Evolutionary conservation across 257 asterid species (phyloP), one percentile per base, ranked within the genome.

Genomic region (Gentiana macrophylla): DNA sequence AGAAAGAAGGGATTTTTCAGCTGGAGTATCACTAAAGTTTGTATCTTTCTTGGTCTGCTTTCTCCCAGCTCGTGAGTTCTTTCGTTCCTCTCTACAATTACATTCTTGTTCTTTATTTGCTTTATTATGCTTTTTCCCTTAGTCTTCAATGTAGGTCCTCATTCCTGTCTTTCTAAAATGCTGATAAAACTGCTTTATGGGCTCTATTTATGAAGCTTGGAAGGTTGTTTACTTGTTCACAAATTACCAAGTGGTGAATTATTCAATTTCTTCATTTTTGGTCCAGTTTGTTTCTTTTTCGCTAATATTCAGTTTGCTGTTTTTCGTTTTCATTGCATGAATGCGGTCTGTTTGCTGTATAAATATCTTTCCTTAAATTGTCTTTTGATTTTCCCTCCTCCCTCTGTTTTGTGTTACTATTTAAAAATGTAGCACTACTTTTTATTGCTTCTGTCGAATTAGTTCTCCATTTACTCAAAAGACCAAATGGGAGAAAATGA

Each of bases 51-150:
- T 57, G 64, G 53, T 35, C 12, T 35, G 3, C 7, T 52, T 47
- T 45, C 53, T 11, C 32, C 52, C 52, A 50, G 35, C 56, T 6
- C 47, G 60, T 65, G 56, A 44, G 65, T 59, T 32, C 52, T 15
- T 24, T 2, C 44, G 34, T 38, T 38, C 13, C 1, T 33, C 50
- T 34, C 36, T 35, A 4, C 32, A 24, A 35, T 34, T 12, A 50
- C 59, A 57, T 65, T 65, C 35, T 37, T 24, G 24, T 12, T 53
- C 4, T 34, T 1, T 45, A 13, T 9, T 6, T 24, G 37, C 4
- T 8, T 24, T 46, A 13, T 47, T 24, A 47, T 13, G 37, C 37
- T 6, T 60, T 37, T 36, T 8, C 15, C 50, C 50, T 52, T 3
- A 35, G 24, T 9, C 10, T 49, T 52, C 15, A 53, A 4, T 34